These are phyloP conservation scores for Saccharomycopsis capsularis DNA, from an alignment of 805 yeast species.

Conservation along the genomic window DNA sequence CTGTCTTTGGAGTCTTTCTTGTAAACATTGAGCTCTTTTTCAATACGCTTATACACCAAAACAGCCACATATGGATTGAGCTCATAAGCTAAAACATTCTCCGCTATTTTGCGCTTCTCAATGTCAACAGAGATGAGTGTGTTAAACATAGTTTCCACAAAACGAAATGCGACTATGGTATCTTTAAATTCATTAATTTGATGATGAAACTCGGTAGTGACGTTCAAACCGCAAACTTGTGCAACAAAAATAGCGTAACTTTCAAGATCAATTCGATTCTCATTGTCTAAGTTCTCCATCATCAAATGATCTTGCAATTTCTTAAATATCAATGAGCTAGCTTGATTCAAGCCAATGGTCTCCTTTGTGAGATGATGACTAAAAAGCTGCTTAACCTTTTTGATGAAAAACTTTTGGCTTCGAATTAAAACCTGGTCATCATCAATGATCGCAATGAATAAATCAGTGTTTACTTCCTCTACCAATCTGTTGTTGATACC, in stretches of 20 bases:
- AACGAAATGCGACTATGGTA: background rate
- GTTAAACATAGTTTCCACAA: background rate
- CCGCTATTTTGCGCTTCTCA: constrained; percentile 35
- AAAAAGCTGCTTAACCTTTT: constrained; percentile 44
- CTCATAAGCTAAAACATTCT: constrained; percentile 61
- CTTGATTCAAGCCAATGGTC: background rate
- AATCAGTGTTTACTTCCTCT: constrained; percentile 27
- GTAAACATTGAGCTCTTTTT: constrained; percentile 23
- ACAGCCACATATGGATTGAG: constrained; percentile 47
- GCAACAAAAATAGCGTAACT: background rate
- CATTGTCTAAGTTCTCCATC: too few species aligned
- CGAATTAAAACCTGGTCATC: constrained; percentile 60
- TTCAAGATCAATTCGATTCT: too few species aligned
- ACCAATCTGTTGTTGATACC: background rate
- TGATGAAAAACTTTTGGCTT: constrained; percentile 48
- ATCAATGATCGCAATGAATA: constrained; percentile 39
- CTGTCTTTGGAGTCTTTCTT: constrained; percentile 25
- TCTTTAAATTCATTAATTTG: background rate
- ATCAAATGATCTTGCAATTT: too few species aligned
- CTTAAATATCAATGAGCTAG: too few species aligned
- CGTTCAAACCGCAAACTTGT: background rate
- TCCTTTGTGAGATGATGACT: background rate
- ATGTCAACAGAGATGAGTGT: background rate
- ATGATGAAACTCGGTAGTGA: background rate
- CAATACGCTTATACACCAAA: constrained; percentile 30